A percentile compares a stretch with the other conserved stretches of the same genome.
Conservation (phyloP, 257 asterid species). For the Forsythia suspensa region DNA sequence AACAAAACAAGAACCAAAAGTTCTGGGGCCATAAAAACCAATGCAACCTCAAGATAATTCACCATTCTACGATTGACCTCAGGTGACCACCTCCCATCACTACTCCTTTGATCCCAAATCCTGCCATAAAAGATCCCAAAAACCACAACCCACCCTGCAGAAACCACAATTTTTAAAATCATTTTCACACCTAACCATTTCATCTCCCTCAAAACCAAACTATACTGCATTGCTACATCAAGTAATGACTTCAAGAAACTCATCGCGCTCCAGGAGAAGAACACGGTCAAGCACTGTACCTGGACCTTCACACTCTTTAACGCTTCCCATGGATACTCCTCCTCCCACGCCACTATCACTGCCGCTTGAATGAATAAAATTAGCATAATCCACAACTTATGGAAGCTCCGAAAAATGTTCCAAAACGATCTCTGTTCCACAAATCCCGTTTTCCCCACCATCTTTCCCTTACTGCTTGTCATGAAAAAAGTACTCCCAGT, state of each 20-base stretch:
- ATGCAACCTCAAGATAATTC: conserved; percentile 66
- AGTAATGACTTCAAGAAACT: conserved; percentile 83
- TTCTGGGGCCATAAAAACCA: conserved; percentile 80
- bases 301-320: conserved; percentile 60
- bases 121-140: conserved; percentile 73
- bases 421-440: conserved; percentile 96
- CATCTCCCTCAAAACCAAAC: conserved; percentile 88
- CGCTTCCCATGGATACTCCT: conserved; percentile 75
- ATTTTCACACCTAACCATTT: conserved; percentile 74
- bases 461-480: conserved; percentile 71
- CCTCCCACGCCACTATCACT: conserved; percentile 83
- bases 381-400: conserved; percentile 90
- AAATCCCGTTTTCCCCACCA: conserved; percentile 94
- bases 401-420: conserved; percentile 89
- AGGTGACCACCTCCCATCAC: conserved; percentile 51
- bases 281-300: conserved; percentile 75
- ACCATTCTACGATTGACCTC: conserved; percentile 49
- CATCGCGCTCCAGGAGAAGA: conserved; percentile 90
- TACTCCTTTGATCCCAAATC: conserved; percentile 67
- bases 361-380: conserved; percentile 83
- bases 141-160: conserved; percentile 81
- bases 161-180: conserved; percentile 70
- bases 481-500: conserved; percentile 74
- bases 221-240: conserved; percentile 82
- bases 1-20: conserved; percentile 74